These are phyloP conservation scores for Dacryopinax spathularia DNA, from an alignment of 768 basidiomycete genomes.

Conservation along the genomic window DNA sequence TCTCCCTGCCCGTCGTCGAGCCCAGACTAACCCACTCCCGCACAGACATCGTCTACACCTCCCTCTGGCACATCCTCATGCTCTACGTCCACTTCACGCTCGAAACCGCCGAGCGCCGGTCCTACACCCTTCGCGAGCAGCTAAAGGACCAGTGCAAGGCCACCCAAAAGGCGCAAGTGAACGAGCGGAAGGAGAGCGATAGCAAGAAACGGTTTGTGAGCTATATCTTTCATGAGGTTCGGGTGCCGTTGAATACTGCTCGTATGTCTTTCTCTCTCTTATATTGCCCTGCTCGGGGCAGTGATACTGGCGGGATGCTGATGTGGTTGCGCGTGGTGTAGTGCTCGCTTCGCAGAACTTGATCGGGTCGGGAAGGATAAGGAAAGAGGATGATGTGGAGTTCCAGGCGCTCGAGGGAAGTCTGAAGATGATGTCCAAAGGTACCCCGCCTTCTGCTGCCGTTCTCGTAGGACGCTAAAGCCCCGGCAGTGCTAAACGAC, in stretches of 20 bases:
- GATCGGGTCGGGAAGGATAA: slow-evolving; percentile 60
- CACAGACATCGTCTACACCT: slow-evolving; percentile 11
- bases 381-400: slow-evolving; percentile 68
- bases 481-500: slow-evolving; percentile 24
- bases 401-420: slow-evolving; percentile 73
- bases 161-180: slow-evolving; percentile 45
- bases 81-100: slow-evolving; percentile 32
- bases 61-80: slow-evolving; percentile 27
- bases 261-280: slow-evolving; percentile 5
- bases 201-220: slow-evolving; percentile 62
- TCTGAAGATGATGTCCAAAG: slow-evolving; percentile 80
- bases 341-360: slow-evolving; percentile 85
- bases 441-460: slow-evolving; percentile 19
- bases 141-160: slow-evolving; percentile 42
- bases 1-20: slow-evolving; percentile 20
- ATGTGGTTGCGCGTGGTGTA: slow-evolving; percentile 11
- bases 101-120: slow-evolving; percentile 31
- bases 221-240: slow-evolving; percentile 27
- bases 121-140: slow-evolving; percentile 39
- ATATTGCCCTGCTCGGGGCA: too few species aligned
- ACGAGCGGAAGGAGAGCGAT: slow-evolving; percentile 58
- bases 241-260: slow-evolving; percentile 26
- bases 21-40: not conserved
- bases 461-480: not conserved
- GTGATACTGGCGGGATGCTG: slow-evolving; percentile 1